A percentile compares a stretch with the other conserved stretches of the same genome.
These are phyloP conservation scores for Aspergillus wentii DNA, from an alignment of 495 filamentous ascomycete species.

Conservation along the genomic window DNA sequence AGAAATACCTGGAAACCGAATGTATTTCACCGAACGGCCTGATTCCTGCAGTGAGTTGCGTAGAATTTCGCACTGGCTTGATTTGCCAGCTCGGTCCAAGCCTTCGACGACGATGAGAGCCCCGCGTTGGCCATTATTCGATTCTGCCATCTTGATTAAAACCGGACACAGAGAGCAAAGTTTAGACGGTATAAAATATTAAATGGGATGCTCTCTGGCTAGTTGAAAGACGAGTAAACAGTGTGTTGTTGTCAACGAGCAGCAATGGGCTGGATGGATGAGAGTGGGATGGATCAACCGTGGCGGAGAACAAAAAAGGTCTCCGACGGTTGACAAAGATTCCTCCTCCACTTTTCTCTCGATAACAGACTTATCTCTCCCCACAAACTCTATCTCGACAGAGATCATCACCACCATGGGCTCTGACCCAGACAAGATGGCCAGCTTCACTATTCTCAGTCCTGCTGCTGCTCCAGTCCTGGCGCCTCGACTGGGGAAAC, in stretches of 20 bases:
- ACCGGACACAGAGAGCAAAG: neutral
- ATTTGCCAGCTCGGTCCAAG: slow-evolving; percentile 91
- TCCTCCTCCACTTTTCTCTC: too few relatives aligned
- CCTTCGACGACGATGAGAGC: slow-evolving; percentile 89
- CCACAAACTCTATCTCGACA: neutral
- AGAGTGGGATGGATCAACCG: too few relatives aligned
- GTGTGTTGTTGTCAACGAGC: too few relatives aligned
- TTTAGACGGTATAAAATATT: neutral
- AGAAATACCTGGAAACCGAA: slow-evolving; percentile 81
- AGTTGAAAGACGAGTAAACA: too few relatives aligned
- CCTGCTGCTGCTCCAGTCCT: slow-evolving; percentile 21
- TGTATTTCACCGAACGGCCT: slow-evolving; percentile 62
- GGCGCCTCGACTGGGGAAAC: slow-evolving; percentile 54
- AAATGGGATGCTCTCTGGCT: too few relatives aligned
- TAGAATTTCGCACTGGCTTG: slow-evolving; percentile 80
- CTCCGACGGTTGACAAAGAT: too few relatives aligned
- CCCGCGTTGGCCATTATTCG: slow-evolving; percentile 44
- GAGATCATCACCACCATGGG: slow-evolving; percentile 21
- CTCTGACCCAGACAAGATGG: slow-evolving; percentile 15
- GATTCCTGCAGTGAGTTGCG: slow-evolving; percentile 54
- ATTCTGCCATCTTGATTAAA: slow-evolving; percentile 12
- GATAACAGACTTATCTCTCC: too few relatives aligned
- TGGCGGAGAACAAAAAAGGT: neutral
- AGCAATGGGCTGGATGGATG: too few relatives aligned
- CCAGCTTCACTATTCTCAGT: slow-evolving; percentile 29